phyloP scores from a whole-genome alignment of 495 filamentous ascomycete species.

The Tuber umbilicatum region DNA sequence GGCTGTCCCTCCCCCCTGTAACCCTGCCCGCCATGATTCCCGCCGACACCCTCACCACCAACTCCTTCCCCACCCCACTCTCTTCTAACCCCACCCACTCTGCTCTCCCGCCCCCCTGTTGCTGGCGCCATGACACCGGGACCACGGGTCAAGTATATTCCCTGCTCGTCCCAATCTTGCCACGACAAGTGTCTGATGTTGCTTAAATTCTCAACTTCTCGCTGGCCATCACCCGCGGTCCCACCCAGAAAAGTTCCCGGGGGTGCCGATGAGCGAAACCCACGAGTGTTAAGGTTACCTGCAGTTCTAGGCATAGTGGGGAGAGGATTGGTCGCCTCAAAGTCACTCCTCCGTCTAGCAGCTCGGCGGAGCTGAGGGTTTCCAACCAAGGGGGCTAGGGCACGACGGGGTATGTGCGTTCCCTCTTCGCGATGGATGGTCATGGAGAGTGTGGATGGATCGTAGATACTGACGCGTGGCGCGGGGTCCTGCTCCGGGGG shows the following conservation, averaged over 20 bases:
- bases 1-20: not conserved
- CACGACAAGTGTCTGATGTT: not conserved
- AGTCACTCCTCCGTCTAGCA: not conserved
- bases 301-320: too few relatives aligned
- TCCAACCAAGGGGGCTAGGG: not conserved
- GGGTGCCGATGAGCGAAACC: not conserved
- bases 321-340: not conserved
- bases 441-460: not conserved
- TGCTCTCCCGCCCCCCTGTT: not conserved
- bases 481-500: not conserved
- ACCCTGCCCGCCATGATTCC: not conserved
- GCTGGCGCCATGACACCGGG: not conserved
- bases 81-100: not conserved
- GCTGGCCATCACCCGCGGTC: not conserved
- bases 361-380: not conserved
- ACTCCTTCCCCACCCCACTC: not conserved
- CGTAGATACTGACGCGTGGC: not conserved
- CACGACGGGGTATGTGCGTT: not conserved
- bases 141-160: not conserved
- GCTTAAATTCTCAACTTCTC: not conserved
- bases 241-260: not conserved
- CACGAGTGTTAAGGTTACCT: not conserved
- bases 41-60: not conserved
- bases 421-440: not conserved
- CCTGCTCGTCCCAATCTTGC: not conserved